phyloP scores from a whole-genome alignment of 2,329 filamentous ascomycete genomes.

The Botrytis aclada region DNA sequence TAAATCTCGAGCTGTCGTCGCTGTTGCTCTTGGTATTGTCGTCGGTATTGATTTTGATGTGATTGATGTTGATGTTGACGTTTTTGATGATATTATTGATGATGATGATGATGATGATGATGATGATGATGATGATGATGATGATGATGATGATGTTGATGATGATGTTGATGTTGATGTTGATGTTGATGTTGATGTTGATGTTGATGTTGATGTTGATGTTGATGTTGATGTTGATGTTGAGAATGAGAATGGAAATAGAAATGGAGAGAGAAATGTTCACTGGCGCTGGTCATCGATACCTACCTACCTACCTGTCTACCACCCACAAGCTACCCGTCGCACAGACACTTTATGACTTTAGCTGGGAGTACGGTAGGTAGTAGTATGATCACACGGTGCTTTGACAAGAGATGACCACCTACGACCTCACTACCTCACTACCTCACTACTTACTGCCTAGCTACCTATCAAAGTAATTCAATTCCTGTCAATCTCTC shows the following conservation, averaged over 20 bases:
- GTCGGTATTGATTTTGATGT: too few relatives aligned
- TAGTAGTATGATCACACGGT: not conserved
- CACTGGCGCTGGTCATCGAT: not conserved
- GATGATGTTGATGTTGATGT: not conserved
- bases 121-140: too few relatives aligned
- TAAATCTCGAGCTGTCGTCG: not conserved
- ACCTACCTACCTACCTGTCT: not conserved
- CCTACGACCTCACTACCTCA: not conserved
- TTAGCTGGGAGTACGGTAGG: not conserved
- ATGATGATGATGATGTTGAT: not conserved
- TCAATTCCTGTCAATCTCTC: not conserved
- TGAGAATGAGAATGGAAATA: not conserved
- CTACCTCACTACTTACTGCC: not conserved
- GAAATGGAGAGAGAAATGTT: not conserved
- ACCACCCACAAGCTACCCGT: not conserved
- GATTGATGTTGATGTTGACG: too few relatives aligned
- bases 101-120: too few relatives aligned
- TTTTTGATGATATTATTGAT: too few relatives aligned
- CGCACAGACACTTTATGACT: not conserved
- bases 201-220: fast-evolving
- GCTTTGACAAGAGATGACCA: not conserved
- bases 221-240: not conserved
- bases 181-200: not conserved
- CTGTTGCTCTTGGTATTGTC: not conserved
- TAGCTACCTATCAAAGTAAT: not conserved